Base-by-base conservation (phyloP, 495 filamentous ascomycete genomes). In the Daldinia decipiens region DNA sequence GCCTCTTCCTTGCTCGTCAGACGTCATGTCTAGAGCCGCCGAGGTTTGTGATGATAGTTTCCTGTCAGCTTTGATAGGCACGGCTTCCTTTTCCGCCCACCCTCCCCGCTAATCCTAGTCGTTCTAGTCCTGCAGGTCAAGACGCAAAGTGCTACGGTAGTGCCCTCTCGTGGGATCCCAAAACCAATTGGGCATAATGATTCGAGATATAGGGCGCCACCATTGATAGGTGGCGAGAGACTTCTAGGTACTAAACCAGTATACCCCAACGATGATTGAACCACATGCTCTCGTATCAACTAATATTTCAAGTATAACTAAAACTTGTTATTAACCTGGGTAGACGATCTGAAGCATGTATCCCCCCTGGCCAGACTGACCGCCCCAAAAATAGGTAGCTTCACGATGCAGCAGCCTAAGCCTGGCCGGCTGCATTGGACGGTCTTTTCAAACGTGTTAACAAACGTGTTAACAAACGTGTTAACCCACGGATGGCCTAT, bases 11-110 rank as follows among this genome's bases (percentile, higher is more conserved):
- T 68, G 70, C 45, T 52, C 34, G 17, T 60, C 56, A 51, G 57
- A 66, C 65, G 65, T 66, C 52, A 62, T 58, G 39, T 62, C 61
- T 65, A 65, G 65, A 68, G 70, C 65, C 61, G 70, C 70, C 57
- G 70, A 65, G 39, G 65, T 64, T 51, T 56, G 51, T 60, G 70
- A 72, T 68, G 65, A 53, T 64, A 40, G 60, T 65, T 55, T 45
- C 45, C 56, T 31, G 57, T 72, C 65, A 34, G 19, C 15, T 45
- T 40, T 68, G 65, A 72, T 68, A 72, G 70, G 65, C 52, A 68
- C 70, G 65, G 70, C 50, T 65, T 51, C 32, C 60, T 36, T 40
- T 67, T 24, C 70, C 70, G 65, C 43, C 21, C 58, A 40, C 45
- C 4, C 36, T 17, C 55, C 63, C 54, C 54, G 45, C 64, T 26